These are phyloP conservation scores for Protea cynaroides DNA, from an alignment of 164 flowering plant species.

Conservation along the genomic window DNA sequence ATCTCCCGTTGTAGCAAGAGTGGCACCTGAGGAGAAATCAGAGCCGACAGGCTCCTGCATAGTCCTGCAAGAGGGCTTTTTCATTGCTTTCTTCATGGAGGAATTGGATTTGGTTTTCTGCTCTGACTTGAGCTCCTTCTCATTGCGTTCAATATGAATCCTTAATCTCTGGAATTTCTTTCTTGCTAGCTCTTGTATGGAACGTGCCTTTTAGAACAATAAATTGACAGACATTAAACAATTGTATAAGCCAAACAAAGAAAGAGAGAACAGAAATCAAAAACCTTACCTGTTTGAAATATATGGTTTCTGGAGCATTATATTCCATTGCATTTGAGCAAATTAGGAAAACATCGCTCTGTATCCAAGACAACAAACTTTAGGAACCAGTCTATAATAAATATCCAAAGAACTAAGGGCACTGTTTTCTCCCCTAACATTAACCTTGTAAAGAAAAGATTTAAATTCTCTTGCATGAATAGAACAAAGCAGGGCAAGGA, in stretches of 20 bases:
- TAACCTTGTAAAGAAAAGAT: background rate
- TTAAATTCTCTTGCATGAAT: no score
- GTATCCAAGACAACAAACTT: constrained; percentile 32
- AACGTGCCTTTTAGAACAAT: constrained; percentile 53
- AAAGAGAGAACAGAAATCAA: background rate
- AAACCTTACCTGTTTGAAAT: constrained; percentile 69
- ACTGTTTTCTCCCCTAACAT: background rate
- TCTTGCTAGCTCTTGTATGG: constrained; percentile 82
- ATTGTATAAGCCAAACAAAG: background rate
- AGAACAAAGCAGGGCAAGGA: background rate
- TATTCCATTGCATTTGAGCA: constrained; percentile 97
- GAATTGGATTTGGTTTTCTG: constrained; percentile 38
- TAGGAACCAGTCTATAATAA: constrained; percentile 5
- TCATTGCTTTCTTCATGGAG: constrained; percentile 43
- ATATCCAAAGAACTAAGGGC: background rate
- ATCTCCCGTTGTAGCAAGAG: constrained; percentile 66
- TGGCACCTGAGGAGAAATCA: constrained; percentile 82
- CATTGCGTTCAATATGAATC: constrained; percentile 32
- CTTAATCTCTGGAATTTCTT: constrained; percentile 66
- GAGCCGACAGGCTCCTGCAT: constrained; percentile 67
- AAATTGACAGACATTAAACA: background rate
- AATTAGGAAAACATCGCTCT: constrained; percentile 80
- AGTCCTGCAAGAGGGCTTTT: constrained; percentile 33
- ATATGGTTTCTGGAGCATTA: constrained; percentile 89
- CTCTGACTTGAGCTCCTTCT: constrained; percentile 52